phyloP scores from a whole-genome alignment of 176 grass and related monocot species.

The Oryza coarctata region DNA sequence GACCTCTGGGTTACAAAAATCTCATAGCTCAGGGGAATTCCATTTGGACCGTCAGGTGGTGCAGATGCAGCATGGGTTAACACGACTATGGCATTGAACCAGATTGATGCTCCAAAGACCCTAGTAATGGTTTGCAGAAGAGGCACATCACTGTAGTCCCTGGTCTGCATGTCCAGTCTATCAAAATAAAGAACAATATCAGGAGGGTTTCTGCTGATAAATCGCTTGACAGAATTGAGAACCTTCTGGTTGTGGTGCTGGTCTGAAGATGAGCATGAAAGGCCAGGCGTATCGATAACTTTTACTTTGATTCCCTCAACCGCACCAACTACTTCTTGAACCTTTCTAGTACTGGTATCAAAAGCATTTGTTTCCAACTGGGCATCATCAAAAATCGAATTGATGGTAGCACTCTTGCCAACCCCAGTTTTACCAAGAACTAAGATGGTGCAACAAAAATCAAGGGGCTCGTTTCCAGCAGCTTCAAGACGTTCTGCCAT shows the following conservation, averaged over 20 bases:
- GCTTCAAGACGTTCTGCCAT: conserved; percentile 87
- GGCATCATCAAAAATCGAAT: conserved; percentile 80
- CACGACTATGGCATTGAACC: conserved; percentile 97
- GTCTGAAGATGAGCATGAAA: conserved; percentile 71
- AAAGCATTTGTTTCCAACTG: conserved; percentile 73
- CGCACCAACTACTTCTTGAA: conserved; percentile 67
- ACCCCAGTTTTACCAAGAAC: conserved; percentile 93
- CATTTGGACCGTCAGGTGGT: conserved; percentile 82
- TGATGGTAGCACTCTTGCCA: conserved; percentile 93
- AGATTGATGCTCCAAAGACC: conserved; percentile 70
- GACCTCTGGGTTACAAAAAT: conserved; percentile 94
- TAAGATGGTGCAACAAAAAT: conserved; percentile 90
- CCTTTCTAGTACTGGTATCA: conserved; percentile 65
- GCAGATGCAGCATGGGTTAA: conserved; percentile 94
- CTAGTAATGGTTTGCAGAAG: conserved; percentile 75
- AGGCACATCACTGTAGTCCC: conserved; percentile 78
- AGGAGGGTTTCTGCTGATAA: conserved; percentile 66
- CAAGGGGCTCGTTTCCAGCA: conserved; percentile 56
- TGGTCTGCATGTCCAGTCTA: conserved; percentile 81
- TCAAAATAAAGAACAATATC: conserved; percentile 99
- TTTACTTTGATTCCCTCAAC: conserved; percentile 83
- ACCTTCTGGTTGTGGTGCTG: conserved; percentile 76
- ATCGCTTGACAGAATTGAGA: conserved; percentile 73
- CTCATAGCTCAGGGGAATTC: conserved; percentile 89
- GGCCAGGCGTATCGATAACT: conserved; percentile 93